phyloP scores from a whole-genome alignment of 2,329 filamentous ascomycete species.

The Aspergillus flavus region DNA sequence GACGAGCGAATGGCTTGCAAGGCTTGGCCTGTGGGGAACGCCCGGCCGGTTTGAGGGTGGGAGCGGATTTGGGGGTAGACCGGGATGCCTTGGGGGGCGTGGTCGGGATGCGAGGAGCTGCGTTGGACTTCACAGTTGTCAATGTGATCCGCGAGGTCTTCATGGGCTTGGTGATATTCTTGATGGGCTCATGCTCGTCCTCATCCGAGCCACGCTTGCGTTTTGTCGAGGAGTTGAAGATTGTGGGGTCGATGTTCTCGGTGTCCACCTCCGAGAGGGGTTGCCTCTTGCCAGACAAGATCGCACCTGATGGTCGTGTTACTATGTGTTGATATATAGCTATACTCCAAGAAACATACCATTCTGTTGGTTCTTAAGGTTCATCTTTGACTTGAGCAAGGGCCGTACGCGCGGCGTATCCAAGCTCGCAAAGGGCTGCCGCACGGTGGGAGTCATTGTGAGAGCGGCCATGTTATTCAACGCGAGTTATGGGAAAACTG shows the following conservation, averaged over 20 bases:
- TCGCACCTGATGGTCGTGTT: slow-evolving; percentile 16
- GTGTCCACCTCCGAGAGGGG: slow-evolving; percentile 43
- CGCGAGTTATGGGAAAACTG: slow-evolving; percentile 4
- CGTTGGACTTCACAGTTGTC: slow-evolving; percentile 25
- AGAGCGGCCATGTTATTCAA: slow-evolving; percentile 34
- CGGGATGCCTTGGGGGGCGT: slow-evolving; percentile 33
- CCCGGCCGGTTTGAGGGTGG: slow-evolving; percentile 71
- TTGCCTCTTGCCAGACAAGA: slow-evolving; percentile 20
- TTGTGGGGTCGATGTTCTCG: slow-evolving; percentile 62
- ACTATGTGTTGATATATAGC: slow-evolving; percentile 4
- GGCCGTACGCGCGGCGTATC: slow-evolving; percentile 36
- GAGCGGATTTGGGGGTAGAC: slow-evolving; percentile 51
- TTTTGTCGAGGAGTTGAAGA: slow-evolving; percentile 53
- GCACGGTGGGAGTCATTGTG: slow-evolving; percentile 37
- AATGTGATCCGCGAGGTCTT: slow-evolving; percentile 50
- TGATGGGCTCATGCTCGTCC: slow-evolving; percentile 32
- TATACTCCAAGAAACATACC: slow-evolving; percentile 23
- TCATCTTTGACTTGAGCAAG: slow-evolving; percentile 34
- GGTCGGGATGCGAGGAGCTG: slow-evolving; percentile 20
- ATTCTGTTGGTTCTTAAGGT: slow-evolving; percentile 37
- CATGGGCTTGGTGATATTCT: slow-evolving; percentile 50
- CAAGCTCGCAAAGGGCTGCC: slow-evolving; percentile 40
- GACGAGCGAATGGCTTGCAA: slow-evolving; percentile 68
- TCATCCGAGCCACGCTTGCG: slow-evolving; percentile 41
- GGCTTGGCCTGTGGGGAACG: slow-evolving; percentile 76